A percentile compares a stretch with the other conserved stretches of the same genome.
Evolutionary conservation across 2,329 filamentous ascomycete species (phyloP).

Genomic region (Penicillium sp.): DNA sequence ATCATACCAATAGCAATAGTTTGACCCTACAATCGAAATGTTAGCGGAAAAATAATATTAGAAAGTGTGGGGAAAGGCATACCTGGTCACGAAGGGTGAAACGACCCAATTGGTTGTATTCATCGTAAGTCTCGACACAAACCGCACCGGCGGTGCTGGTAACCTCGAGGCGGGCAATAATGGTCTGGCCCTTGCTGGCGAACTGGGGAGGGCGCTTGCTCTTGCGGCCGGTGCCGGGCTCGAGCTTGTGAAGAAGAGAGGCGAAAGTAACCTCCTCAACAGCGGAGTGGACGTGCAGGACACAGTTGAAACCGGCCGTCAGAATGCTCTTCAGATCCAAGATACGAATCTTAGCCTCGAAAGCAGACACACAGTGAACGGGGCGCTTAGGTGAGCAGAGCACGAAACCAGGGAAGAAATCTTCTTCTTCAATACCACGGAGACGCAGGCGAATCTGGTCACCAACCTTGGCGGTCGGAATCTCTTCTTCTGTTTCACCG

Average conservation of each 20-base stretch:
- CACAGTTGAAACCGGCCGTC: conserved; percentile 94
- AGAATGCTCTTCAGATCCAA: conserved; percentile 93
- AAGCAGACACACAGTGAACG: conserved; percentile 83
- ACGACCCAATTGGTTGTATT: conserved; percentile 89
- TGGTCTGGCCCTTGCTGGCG: conserved; percentile 74
- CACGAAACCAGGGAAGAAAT: conserved; percentile 92
- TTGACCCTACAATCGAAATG: conserved; percentile 67
- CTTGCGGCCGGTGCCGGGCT: conserved; percentile 91
- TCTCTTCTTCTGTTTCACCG: conserved; percentile 94
- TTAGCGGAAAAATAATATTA: conserved; percentile 13
- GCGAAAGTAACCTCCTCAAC: conserved; percentile 96
- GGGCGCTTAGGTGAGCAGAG: conserved; percentile 91
- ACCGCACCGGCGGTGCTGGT: conserved; percentile 82
- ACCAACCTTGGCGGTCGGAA: conserved; percentile 77
- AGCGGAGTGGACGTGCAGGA: conserved; percentile 93
- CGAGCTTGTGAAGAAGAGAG: conserved; percentile 84
- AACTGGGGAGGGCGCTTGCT: conserved; percentile 92
- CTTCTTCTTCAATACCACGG: conserved; percentile 95
- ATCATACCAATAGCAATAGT: conserved; percentile 99
- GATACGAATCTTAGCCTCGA: conserved; percentile 96
- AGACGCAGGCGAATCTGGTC: conserved; percentile 92
- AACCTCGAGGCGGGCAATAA: conserved; percentile 88
- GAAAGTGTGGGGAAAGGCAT: conserved; percentile 33
- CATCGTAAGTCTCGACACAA: conserved; percentile 91
- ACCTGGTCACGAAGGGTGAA: conserved; percentile 89